Conservation (phyloP, 2,329 filamentous ascomycete species). For the Metarhizium rileyi region DNA sequence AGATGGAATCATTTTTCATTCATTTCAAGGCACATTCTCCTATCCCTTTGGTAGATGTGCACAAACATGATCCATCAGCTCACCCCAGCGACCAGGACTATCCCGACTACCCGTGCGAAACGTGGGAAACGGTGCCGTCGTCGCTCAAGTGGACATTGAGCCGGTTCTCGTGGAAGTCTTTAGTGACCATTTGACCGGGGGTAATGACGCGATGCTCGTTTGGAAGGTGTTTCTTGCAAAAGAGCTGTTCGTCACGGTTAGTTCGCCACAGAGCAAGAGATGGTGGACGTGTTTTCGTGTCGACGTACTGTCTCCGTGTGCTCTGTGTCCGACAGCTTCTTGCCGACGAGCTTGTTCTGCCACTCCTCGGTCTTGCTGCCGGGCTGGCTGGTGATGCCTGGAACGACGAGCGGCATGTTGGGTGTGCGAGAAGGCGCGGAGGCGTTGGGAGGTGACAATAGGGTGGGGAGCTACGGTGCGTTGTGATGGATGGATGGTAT, state of each 20-base stretch:
- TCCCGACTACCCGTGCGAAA: conserved; percentile 36
- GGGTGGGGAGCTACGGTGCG: no score
- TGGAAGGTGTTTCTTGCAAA: conserved; percentile 51
- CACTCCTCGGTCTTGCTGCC: conserved; percentile 44
- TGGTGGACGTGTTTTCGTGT: neutral
- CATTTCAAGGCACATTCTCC: no score
- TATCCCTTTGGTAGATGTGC: no score
- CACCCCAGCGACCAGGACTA: no score
- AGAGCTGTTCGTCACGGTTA: conserved; percentile 36
- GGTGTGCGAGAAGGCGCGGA: no score
- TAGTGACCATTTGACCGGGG: conserved; percentile 48
- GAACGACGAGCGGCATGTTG: conserved; percentile 60
- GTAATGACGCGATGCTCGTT: conserved; percentile 45
- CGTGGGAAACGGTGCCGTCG: conserved; percentile 50
- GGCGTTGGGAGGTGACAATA: no score
- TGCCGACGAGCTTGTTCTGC: conserved; percentile 53
- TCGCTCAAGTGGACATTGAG: conserved; percentile 52
- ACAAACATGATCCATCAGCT: no score
- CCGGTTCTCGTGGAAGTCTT: conserved; percentile 42
- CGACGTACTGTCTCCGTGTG: conserved; percentile 43
- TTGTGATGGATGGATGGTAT: no score
- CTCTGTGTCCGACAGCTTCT: conserved; percentile 44
- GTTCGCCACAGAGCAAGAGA: neutral
- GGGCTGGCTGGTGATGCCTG: conserved; percentile 41
- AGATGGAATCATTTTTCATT: no score